A percentile compares a stretch with the other conserved stretches of the same genome.
Evolutionary conservation across 495 filamentous ascomycete genomes (phyloP).

Genomic region (Stereocaulon alpinum): DNA sequence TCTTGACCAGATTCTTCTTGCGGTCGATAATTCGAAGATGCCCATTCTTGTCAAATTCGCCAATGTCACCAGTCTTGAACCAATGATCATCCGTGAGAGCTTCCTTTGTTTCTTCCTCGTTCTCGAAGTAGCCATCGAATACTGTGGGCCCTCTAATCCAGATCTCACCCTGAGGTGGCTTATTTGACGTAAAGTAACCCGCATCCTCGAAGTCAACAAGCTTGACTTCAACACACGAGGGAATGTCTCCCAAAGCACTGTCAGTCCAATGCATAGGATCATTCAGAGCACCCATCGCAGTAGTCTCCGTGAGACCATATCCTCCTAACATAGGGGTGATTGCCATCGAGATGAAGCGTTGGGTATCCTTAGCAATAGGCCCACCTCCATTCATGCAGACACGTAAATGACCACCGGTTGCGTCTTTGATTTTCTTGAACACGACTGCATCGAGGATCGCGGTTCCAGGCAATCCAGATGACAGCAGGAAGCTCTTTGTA

Average conservation of each 20-base stretch:
- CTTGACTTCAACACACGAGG: slow-evolving; percentile 80
- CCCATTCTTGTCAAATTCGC: slow-evolving; percentile 37
- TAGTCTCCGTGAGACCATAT: slow-evolving; percentile 94
- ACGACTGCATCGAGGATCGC: slow-evolving; percentile 61
- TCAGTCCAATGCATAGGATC: slow-evolving; percentile 86
- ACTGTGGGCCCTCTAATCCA: slow-evolving; percentile 58
- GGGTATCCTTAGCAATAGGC: slow-evolving; percentile 76
- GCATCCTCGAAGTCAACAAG: slow-evolving; percentile 93
- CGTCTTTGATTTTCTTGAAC: slow-evolving; percentile 87
- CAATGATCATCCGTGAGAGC: slow-evolving; percentile 41
- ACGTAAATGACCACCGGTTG: slow-evolving; percentile 71
- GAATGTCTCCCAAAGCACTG: slow-evolving; percentile 66
- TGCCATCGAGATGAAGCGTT: slow-evolving; percentile 78
- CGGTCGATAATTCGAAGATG: slow-evolving; percentile 45
- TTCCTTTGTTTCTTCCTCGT: slow-evolving; percentile 39
- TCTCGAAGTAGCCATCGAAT: slow-evolving; percentile 39
- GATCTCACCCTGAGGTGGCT: slow-evolving; percentile 61
- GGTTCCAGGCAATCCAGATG: slow-evolving; percentile 53
- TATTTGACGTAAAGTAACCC: slow-evolving; percentile 78
- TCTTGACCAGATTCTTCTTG: slow-evolving; percentile 53
- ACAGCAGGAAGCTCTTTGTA: slow-evolving; percentile 71
- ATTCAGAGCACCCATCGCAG: slow-evolving; percentile 86
- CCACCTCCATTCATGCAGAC: slow-evolving; percentile 82
- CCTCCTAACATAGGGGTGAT: slow-evolving; percentile 83
- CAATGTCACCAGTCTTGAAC: slow-evolving; percentile 50